phyloP scores from a whole-genome alignment of 768 basidiomycete genomes.

The Mycena capillaripes region DNA sequence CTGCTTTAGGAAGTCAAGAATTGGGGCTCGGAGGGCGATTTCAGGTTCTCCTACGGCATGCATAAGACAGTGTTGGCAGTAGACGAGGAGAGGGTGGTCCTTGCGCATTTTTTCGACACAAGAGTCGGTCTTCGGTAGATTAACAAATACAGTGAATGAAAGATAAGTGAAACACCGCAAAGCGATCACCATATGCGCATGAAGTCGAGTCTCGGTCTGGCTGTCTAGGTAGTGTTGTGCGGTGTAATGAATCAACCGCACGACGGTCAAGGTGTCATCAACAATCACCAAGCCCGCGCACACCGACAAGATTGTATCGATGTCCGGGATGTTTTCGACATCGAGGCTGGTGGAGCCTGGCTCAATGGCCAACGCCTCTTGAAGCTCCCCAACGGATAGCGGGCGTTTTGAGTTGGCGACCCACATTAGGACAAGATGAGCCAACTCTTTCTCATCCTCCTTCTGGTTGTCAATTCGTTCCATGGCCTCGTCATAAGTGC shows the following conservation, averaged over 20 bases:
- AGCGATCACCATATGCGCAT: neutral
- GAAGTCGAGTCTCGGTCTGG: neutral
- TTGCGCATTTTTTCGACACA: too few relatives aligned
- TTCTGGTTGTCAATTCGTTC: neutral
- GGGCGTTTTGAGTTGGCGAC: neutral
- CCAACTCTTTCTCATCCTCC: neutral
- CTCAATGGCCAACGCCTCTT: neutral
- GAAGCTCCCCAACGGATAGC: neutral
- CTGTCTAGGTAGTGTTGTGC: neutral
- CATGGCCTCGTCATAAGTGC: slow-evolving; percentile 1
- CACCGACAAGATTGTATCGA: neutral
- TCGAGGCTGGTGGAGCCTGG: neutral
- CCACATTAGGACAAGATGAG: neutral
- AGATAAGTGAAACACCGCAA: neutral
- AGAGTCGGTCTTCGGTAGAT: neutral
- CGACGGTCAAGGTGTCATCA: neutral
- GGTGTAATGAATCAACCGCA: slow-evolving; percentile 8
- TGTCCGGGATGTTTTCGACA: neutral
- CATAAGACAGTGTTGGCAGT: neutral
- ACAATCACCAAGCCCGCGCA: neutral
- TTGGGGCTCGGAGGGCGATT: neutral
- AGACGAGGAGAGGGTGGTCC: neutral
- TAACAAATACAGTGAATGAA: neutral
- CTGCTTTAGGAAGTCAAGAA: neutral
- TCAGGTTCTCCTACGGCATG: neutral